Conservation (phyloP, 768 basidiomycete genomes). For the Pulveroboletus sp. region DNA sequence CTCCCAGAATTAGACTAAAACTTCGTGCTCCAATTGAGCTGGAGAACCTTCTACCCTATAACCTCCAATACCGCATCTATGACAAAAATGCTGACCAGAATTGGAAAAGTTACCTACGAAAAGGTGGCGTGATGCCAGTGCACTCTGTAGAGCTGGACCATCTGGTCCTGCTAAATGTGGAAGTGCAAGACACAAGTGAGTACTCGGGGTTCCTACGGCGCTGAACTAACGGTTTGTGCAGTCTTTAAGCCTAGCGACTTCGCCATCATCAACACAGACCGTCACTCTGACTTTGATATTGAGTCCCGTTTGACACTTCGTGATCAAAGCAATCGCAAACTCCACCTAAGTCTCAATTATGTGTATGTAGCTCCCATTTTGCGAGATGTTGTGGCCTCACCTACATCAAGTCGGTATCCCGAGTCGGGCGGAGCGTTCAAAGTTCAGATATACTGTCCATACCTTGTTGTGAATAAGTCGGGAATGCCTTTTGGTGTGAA, state of each 20-base stretch:
- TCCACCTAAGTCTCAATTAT: slow-evolving; percentile 85
- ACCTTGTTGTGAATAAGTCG: slow-evolving; percentile 89
- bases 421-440: slow-evolving; percentile 94
- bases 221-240: slow-evolving; percentile 27
- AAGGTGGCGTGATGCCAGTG: slow-evolving; percentile 93
- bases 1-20: slow-evolving; percentile 79
- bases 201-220: background rate
- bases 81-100: slow-evolving; percentile 94
- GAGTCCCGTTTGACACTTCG: slow-evolving; percentile 69
- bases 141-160: slow-evolving; percentile 93
- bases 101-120: slow-evolving; percentile 88
- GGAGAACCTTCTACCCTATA: slow-evolving; percentile 92
- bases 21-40: slow-evolving; percentile 92
- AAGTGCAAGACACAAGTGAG: slow-evolving; percentile 84
- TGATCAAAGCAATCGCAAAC: slow-evolving; percentile 68
- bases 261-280: slow-evolving; percentile 94
- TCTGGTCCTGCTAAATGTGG: slow-evolving; percentile 83
- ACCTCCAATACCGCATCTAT: slow-evolving; percentile 92
- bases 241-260: slow-evolving; percentile 94
- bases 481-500: slow-evolving; percentile 74
- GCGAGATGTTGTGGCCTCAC: slow-evolving; percentile 4
- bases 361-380: slow-evolving; percentile 50
- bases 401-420: slow-evolving; percentile 55
- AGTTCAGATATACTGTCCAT: slow-evolving; percentile 91
- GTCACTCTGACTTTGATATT: slow-evolving; percentile 80